A percentile compares a stretch with the other conserved stretches of the same genome.
These are phyloP conservation scores for Trichoderma asperelloides DNA, from an alignment of 495 filamentous ascomycete genomes.

Conservation along the genomic window DNA sequence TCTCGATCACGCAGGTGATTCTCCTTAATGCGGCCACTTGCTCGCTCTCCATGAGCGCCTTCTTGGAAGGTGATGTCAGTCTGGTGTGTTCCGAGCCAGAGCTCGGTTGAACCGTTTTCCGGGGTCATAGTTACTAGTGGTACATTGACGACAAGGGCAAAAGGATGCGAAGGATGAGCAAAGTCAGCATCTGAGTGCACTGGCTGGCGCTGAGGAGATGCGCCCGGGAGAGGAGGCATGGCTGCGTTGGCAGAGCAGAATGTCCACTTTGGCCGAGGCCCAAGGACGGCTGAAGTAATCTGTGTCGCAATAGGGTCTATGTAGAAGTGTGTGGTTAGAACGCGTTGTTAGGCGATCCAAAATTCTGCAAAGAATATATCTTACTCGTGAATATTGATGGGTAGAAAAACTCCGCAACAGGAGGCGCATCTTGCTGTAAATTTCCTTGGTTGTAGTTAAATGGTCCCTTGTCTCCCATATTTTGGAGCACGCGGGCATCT, in stretches of 20 bases:
- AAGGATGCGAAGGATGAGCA: conserved; percentile 21
- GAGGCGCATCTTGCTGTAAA: conserved; percentile 3
- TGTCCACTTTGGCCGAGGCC: conserved; percentile 1
- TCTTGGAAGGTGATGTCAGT: conserved; percentile 19
- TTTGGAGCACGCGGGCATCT: conserved; percentile 1
- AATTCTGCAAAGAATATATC: background rate
- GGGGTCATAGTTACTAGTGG: conserved; percentile 20
- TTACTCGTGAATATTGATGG: background rate
- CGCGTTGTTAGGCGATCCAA: background rate
- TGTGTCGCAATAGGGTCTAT: background rate
- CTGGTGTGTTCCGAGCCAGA: conserved; percentile 35
- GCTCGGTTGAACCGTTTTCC: conserved; percentile 34
- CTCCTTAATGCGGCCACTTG: conserved; percentile 15
- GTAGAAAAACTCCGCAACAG: background rate
- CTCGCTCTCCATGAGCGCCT: conserved; percentile 14
- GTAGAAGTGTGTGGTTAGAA: background rate
- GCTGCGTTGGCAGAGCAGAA: conserved; percentile 9
- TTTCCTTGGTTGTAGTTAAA: conserved; percentile 1
- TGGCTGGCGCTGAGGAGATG: conserved; percentile 1
- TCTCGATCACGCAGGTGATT: conserved; percentile 23
- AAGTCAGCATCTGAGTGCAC: conserved; percentile 13
- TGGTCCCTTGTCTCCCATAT: background rate
- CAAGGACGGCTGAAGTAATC: conserved; percentile 5
- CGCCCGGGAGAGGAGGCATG: conserved; percentile 1
- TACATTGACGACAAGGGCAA: conserved; percentile 23